phyloP scores from a whole-genome alignment of 306 rosid genomes.

The Inga laurina region DNA sequence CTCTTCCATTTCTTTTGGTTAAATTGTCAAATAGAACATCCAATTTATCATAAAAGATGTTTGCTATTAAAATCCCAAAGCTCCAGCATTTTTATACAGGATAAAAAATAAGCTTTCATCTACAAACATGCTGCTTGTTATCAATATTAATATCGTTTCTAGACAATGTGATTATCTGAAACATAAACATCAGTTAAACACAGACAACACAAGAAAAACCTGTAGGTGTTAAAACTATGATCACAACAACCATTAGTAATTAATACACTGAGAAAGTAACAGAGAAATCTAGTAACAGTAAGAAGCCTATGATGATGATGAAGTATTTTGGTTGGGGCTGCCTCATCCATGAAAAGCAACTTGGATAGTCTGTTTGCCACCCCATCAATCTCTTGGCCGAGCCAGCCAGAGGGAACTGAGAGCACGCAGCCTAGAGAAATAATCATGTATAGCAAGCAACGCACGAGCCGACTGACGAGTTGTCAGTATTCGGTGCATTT shows the following conservation, averaged over 20 bases:
- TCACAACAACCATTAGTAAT: not conserved
- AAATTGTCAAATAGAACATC: not conserved
- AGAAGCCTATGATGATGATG: conserved; percentile 24
- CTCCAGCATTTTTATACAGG: not conserved
- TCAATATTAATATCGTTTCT: conserved; percentile 8
- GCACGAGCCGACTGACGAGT: conserved; percentile 98
- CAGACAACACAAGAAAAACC: conserved; percentile 21
- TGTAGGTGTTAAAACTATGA: not conserved
- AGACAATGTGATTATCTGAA: conserved; percentile 24
- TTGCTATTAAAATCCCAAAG: not conserved
- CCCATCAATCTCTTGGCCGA: conserved; percentile 81
- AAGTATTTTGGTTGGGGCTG: not conserved
- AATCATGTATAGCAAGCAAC: conserved; percentile 86
- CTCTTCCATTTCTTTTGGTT: not conserved
- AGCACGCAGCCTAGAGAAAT: conserved; percentile 85
- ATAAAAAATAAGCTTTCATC: not conserved
- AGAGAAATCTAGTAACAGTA: not conserved
- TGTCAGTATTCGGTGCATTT: conserved; percentile 93
- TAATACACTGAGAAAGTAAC: not conserved
- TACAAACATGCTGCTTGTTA: not conserved
- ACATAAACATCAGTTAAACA: conserved; percentile 21
- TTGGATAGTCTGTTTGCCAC: not conserved
- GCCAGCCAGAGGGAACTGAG: conserved; percentile 98
- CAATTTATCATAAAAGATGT: not conserved
- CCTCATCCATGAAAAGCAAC: conserved; percentile 23